Conservation (phyloP, 1,284 basidiomycete genomes). For the Irpex sp. region DNA sequence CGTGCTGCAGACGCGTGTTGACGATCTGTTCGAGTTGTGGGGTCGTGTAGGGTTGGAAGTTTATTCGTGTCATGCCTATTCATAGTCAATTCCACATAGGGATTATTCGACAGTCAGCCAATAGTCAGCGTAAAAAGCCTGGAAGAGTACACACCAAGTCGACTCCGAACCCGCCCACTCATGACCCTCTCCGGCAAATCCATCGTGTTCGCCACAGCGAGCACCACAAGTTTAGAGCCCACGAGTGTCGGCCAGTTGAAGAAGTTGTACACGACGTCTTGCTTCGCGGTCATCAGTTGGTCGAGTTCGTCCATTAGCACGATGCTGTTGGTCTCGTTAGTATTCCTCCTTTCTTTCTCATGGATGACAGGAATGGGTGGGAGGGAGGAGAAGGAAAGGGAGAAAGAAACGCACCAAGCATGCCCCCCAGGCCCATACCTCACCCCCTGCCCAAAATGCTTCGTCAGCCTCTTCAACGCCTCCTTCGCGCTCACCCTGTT, state of each 20-base stretch:
- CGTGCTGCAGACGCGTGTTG: constrained; percentile 64
- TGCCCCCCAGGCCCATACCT: constrained; percentile 61
- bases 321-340: constrained; percentile 57
- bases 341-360: too few relatives aligned
- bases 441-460: constrained; percentile 52
- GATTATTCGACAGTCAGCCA: too few relatives aligned
- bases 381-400: too few relatives aligned
- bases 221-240: constrained; percentile 84
- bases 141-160: too few relatives aligned
- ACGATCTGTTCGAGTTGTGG: constrained; percentile 85
- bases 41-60: constrained; percentile 89
- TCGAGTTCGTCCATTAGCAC: constrained; percentile 98
- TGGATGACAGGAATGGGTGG: too few relatives aligned
- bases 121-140: too few relatives aligned
- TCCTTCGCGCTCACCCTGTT: constrained; percentile 66
- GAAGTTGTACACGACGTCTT: constrained; percentile 98
- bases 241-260: constrained; percentile 98
- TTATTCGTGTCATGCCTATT: constrained; percentile 75
- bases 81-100: too few relatives aligned
- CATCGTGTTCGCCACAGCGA: constrained; percentile 98
- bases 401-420: constrained; percentile 51
- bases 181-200: constrained; percentile 94
- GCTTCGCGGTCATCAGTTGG: constrained; percentile 91
- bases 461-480: constrained; percentile 59
- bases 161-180: constrained; percentile 87